Conservation (phyloP, 139 green algal species). For the Bryopsis sp. region DNA sequence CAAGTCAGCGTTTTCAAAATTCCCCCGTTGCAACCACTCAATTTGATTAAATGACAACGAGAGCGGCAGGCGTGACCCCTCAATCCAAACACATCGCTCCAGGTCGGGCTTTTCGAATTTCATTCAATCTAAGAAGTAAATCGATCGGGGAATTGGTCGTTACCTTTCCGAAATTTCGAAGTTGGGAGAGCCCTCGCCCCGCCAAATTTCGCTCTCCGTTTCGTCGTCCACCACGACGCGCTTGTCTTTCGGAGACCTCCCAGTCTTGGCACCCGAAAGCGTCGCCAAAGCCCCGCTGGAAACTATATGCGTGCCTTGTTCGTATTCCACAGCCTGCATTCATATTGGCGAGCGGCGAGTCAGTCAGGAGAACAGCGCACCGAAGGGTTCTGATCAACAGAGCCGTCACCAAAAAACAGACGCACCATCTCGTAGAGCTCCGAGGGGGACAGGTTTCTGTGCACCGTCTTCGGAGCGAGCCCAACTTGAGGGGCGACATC, state of each 20-base stretch:
- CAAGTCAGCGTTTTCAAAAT: no score
- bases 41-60: no score
- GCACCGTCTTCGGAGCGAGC: slow-evolving; percentile 57
- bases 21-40: no score
- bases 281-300: slow-evolving; percentile 61
- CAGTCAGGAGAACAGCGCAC: no score
- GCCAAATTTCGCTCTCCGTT: slow-evolving; percentile 49
- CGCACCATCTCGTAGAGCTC: slow-evolving; percentile 42
- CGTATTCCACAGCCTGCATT: slow-evolving; percentile 52
- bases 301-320: slow-evolving; percentile 56
- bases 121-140: no score
- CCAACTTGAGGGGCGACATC: slow-evolving; percentile 34
- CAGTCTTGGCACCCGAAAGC: slow-evolving; percentile 64
- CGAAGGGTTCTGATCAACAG: no score
- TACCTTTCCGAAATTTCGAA: slow-evolving; percentile 21
- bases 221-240: slow-evolving; percentile 51
- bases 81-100: no score
- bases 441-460: slow-evolving; percentile 54
- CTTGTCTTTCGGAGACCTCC: slow-evolving; percentile 73
- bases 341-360: no score
- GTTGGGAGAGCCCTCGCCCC: slow-evolving; percentile 42
- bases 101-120: no score
- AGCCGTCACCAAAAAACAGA: no score
- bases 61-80: no score
- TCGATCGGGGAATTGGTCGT: no score